phyloP scores from a whole-genome alignment of 305 asterid species.

The Ajuga reptans region DNA sequence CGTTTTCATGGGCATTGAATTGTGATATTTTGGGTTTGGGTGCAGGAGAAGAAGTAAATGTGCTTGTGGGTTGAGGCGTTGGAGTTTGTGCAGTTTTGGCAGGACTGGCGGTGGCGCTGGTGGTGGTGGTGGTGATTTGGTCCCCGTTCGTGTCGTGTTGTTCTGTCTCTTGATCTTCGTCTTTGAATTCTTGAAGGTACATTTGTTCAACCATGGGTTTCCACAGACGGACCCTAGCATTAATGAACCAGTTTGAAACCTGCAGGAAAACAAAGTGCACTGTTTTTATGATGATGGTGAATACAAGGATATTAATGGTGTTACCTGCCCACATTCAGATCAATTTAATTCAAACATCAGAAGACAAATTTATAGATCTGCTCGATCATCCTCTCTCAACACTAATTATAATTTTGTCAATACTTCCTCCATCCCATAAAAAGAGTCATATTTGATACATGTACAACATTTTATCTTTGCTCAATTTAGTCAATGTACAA shows the following conservation, averaged over 20 bases:
- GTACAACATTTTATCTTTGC: too few species aligned
- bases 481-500: too few species aligned
- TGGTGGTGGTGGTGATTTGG: conserved; percentile 17
- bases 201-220: conserved; percentile 92
- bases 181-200: conserved; percentile 73
- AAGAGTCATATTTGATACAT: too few species aligned
- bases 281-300: neutral
- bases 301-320: conserved; percentile 21
- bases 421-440: too few species aligned
- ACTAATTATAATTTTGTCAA: neutral
- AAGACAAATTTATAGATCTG: neutral
- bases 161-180: conserved; percentile 20
- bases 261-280: conserved; percentile 19
- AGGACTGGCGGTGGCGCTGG: neutral
- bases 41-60: conserved; percentile 31
- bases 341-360: neutral
- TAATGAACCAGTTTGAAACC: conserved; percentile 90
- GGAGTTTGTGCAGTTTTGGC: conserved; percentile 36
- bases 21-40: conserved; percentile 37
- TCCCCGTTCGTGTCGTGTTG: conserved; percentile 23
- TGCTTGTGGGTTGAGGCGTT: conserved; percentile 14
- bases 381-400: neutral
- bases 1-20: conserved; percentile 42
- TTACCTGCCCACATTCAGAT: neutral
- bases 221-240: conserved; percentile 92